Evolutionary conservation across 2,329 filamentous ascomycete genomes (phyloP).

Genomic region (Pseudogymnoascus sp.): DNA sequence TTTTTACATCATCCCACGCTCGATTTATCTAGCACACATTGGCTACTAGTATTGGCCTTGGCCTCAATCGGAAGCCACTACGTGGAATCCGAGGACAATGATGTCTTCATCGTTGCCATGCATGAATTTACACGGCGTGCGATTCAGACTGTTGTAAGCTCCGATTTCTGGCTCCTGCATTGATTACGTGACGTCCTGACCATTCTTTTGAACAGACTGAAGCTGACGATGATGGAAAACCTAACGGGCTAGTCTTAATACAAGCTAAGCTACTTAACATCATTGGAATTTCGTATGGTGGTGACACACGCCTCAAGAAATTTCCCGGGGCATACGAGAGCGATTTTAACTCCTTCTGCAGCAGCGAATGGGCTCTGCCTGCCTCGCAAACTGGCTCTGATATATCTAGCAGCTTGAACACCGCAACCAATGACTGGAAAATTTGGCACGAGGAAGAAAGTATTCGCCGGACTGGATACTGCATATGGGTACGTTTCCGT

Average conservation of each 20-base stretch:
- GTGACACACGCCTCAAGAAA: constrained; percentile 16
- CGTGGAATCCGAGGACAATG: constrained; percentile 23
- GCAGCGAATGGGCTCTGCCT: constrained; percentile 14
- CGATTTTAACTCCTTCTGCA: constrained; percentile 22
- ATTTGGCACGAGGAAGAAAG: constrained; percentile 33
- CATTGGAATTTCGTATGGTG: constrained; percentile 22
- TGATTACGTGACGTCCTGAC: neutral
- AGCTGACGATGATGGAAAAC: constrained; percentile 10
- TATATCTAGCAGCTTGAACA: neutral
- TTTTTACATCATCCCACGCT: constrained; percentile 34
- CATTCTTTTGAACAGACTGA: constrained; percentile 11
- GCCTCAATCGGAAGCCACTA: constrained; percentile 35
- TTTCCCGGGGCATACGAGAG: constrained; percentile 14
- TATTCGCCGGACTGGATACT: constrained; percentile 33
- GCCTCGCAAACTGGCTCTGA: constrained; percentile 8
- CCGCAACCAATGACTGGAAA: constrained; percentile 26
- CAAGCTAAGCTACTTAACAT: constrained; percentile 22
- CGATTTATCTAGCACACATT: constrained; percentile 31
- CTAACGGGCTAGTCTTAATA: constrained; percentile 15
- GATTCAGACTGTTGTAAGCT: constrained; percentile 30
- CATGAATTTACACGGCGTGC: constrained; percentile 36
- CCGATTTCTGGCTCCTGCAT: neutral
- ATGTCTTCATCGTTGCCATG: constrained; percentile 29
- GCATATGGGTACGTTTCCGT: constrained; percentile 33
- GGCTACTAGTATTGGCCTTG: constrained; percentile 34